These are phyloP conservation scores for Pharnaceum exiguum DNA, from an alignment of 148 eudicot species.

Conservation along the genomic window DNA sequence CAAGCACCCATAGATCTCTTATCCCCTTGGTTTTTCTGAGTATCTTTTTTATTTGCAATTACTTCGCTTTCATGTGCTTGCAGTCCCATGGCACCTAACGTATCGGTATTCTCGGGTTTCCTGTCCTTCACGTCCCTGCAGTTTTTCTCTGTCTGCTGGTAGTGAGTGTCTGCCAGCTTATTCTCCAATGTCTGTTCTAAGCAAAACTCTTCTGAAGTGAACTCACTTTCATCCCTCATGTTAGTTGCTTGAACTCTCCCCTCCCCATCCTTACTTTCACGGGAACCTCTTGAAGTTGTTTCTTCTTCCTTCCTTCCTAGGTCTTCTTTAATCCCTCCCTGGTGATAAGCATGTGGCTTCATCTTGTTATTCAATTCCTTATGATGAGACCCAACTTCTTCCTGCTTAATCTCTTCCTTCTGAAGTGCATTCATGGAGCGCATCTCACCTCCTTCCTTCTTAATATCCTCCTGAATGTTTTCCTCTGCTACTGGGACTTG, in stretches of 20 bases:
- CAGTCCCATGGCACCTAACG: constrained; percentile 1
- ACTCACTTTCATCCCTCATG: constrained; percentile 18
- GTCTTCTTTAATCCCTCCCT: constrained; percentile 16
- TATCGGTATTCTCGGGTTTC: constrained; percentile 11
- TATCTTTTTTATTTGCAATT: constrained; percentile 12
- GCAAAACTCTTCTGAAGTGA: constrained; percentile 16
- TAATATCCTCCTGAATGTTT: constrained; percentile 12
- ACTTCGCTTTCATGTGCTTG: constrained; percentile 17
- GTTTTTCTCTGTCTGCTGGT: constrained; percentile 12
- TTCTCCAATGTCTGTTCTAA: constrained; percentile 25
- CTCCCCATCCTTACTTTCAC: constrained; percentile 17
- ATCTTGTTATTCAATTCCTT: constrained; percentile 15
- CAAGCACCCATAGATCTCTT: constrained; percentile 14
- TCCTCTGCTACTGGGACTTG: constrained; percentile 14
- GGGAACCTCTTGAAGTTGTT: constrained; percentile 14
- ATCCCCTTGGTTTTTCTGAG: constrained; percentile 12
- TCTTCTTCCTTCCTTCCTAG: constrained; percentile 17
- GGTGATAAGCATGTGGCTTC: constrained; percentile 14
- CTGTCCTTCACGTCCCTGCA: constrained; percentile 11
- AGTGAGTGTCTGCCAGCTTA: constrained; percentile 22
- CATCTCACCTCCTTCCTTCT: constrained; percentile 13
- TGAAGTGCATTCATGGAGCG: constrained; percentile 10
- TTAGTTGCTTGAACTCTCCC: constrained; percentile 22
- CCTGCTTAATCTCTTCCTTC: constrained; percentile 18
- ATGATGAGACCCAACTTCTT: constrained; percentile 14